Conservation (phyloP, 495 filamentous ascomycete species). For the Talaromyces thailandensis region DNA sequence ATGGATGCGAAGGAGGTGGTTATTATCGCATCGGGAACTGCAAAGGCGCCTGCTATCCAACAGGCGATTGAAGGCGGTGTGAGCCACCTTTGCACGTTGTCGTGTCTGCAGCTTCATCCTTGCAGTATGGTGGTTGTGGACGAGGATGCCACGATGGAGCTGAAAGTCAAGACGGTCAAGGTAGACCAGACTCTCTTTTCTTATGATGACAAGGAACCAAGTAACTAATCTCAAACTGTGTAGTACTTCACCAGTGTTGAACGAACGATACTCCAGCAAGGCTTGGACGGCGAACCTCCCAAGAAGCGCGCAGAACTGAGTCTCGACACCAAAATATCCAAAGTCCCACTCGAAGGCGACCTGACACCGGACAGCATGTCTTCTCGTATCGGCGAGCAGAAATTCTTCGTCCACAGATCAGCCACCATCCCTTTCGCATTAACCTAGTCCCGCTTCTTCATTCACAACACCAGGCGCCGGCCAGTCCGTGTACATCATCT, state of each 20-base stretch:
- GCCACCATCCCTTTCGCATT: slow-evolving; percentile 2
- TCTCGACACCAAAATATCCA: slow-evolving; percentile 22
- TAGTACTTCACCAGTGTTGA: slow-evolving; percentile 15
- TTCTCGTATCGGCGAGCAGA: slow-evolving; percentile 35
- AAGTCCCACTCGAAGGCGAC: slow-evolving; percentile 36
- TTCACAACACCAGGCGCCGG: neutral
- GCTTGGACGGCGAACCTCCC: slow-evolving; percentile 12
- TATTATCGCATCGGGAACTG: slow-evolving; percentile 68
- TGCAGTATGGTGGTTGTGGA: slow-evolving; percentile 76
- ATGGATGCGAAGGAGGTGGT: slow-evolving; percentile 76
- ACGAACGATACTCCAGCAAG: neutral
- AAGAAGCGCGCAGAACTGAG: slow-evolving; percentile 32
- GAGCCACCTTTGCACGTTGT: slow-evolving; percentile 86
- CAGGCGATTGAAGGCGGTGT: slow-evolving; percentile 73
- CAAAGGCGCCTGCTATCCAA: slow-evolving; percentile 71
- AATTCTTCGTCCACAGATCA: slow-evolving; percentile 1
- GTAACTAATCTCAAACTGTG: slow-evolving; percentile 15
- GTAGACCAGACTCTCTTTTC: slow-evolving; percentile 52
- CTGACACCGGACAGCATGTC: slow-evolving; percentile 62
- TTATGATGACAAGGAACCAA: slow-evolving; percentile 38
- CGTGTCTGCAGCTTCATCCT: slow-evolving; percentile 68
- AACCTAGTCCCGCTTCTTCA: neutral
- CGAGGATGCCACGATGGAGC: slow-evolving; percentile 73
- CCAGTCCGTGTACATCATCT: slow-evolving; percentile 7
- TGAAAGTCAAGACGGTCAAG: slow-evolving; percentile 84